Percentiles rank a stretch among this genome's conserved stretches.
Evolutionary conservation across 306 rosid species (phyloP).

Genomic region (Hippophae gyantsensis): DNA sequence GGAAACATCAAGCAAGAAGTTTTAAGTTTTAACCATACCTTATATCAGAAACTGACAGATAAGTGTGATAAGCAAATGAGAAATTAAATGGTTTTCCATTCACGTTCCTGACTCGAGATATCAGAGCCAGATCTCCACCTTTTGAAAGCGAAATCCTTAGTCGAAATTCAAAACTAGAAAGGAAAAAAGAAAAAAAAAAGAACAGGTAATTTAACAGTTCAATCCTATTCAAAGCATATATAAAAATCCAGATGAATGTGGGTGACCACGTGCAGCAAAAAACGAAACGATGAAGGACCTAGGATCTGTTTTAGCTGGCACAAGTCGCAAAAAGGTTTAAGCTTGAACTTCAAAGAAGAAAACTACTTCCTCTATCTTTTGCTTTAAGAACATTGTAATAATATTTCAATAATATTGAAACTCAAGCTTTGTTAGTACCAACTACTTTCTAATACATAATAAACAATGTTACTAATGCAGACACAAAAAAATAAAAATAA

Average conservation of each 20-base stretch:
- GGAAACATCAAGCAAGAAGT: neutral
- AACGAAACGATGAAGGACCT: neutral
- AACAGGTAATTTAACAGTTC: slow-evolving; percentile 12
- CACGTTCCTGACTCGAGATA: slow-evolving; percentile 67
- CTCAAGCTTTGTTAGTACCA: too few species aligned
- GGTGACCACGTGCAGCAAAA: slow-evolving; percentile 2
- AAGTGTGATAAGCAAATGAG: slow-evolving; percentile 85
- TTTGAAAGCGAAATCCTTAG: slow-evolving; percentile 61
- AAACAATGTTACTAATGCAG: neutral
- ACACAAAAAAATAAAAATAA: neutral
- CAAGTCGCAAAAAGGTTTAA: neutral
- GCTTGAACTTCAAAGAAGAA: too few species aligned
- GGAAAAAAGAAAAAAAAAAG: neutral
- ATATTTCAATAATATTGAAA: too few species aligned
- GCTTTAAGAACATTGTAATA: too few species aligned
- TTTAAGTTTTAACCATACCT: slow-evolving; percentile 33
- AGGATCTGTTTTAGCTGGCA: neutral
- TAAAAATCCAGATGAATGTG: slow-evolving; percentile 4
- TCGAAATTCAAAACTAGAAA: slow-evolving; percentile 72
- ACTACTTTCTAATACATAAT: too few species aligned
- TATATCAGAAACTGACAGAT: slow-evolving; percentile 75
- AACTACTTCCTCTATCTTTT: too few species aligned
- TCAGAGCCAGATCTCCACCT: slow-evolving; percentile 55
- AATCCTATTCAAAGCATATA: neutral
- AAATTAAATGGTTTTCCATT: slow-evolving; percentile 76